A percentile compares a stretch with the other conserved stretches of the same genome.
Conservation (phyloP, 352 stramenopile species). For the Pythium utonaiense region DNA sequence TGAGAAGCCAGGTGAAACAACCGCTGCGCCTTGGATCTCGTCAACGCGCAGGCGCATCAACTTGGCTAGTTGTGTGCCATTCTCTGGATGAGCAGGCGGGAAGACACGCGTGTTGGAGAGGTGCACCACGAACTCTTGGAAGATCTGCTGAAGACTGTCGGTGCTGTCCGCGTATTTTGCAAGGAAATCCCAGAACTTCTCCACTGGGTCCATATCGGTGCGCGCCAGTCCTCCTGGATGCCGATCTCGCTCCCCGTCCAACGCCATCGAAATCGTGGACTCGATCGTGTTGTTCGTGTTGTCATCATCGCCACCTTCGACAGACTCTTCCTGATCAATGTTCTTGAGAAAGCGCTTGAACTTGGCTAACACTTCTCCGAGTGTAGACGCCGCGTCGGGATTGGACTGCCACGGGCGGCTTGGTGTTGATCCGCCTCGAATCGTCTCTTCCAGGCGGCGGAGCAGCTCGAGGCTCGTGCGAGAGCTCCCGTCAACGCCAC, state of each 20-base stretch:
- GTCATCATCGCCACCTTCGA: constrained; percentile 1
- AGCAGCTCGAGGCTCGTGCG: constrained; percentile 5
- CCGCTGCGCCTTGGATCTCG: constrained; percentile 11
- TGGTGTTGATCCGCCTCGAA: background rate
- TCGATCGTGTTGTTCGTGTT: constrained; percentile 25
- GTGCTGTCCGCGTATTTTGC: constrained; percentile 1
- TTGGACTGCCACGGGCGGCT: background rate
- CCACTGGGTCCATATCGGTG: constrained; percentile 16
- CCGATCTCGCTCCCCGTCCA: constrained; percentile 12
- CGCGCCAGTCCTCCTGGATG: background rate
- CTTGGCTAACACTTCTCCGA: background rate
- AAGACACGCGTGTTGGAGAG: constrained; percentile 22
- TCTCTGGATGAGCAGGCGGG: constrained; percentile 18
- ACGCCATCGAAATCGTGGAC: constrained; percentile 14
- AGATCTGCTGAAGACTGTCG: background rate
- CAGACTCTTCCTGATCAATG: constrained; percentile 17
- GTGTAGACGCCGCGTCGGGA: background rate
- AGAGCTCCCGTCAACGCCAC: background rate
- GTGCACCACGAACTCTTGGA: constrained; percentile 21
- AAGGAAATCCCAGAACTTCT: constrained; percentile 26
- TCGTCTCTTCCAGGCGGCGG: constrained; percentile 9
- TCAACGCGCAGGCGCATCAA: constrained; percentile 18
- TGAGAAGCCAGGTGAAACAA: background rate
- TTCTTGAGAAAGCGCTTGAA: constrained; percentile 20
- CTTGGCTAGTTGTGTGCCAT: constrained; percentile 18